Conservation (phyloP, 148 eudicot species). For the Heliamphora exappendiculata region DNA sequence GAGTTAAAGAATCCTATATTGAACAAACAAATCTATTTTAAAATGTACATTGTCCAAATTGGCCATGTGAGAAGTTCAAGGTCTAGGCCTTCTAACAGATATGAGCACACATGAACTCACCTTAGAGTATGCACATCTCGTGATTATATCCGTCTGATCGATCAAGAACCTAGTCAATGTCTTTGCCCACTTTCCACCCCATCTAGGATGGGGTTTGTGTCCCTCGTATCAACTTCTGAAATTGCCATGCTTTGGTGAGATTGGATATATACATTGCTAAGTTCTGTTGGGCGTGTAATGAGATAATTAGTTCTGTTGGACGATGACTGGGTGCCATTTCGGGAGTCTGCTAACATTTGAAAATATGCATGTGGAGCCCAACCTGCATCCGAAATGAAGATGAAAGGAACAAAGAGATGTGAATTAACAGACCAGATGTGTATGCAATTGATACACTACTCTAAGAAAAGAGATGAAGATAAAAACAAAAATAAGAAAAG, state of each 20-base stretch:
- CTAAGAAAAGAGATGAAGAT: background rate
- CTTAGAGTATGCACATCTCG: background rate
- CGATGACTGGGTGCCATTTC: conserved; percentile 27
- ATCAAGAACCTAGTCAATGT: conserved; percentile 2
- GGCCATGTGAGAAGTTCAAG: background rate
- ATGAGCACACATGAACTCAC: background rate
- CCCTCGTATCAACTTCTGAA: conserved; percentile 20
- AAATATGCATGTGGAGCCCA: conserved; percentile 89
- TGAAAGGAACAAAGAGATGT: background rate
- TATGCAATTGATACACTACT: background rate
- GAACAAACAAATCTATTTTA: background rate
- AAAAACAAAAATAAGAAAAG: background rate
- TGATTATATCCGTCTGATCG: background rate
- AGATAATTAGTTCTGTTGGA: conserved; percentile 21
- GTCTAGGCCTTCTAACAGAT: too few species aligned
- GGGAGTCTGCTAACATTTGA: conserved; percentile 54
- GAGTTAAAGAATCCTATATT: background rate
- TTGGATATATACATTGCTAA: conserved; percentile 7
- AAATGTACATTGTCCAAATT: background rate
- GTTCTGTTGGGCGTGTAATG: conserved; percentile 27
- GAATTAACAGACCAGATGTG: background rate
- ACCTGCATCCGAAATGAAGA: conserved; percentile 36
- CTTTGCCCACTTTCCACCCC: conserved; percentile 43
- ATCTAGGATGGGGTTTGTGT: conserved; percentile 31
- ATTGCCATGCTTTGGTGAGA: conserved; percentile 17